Evolutionary conservation across 139 green algal genomes (phyloP).

Genomic region (Picochlorum sp.): DNA sequence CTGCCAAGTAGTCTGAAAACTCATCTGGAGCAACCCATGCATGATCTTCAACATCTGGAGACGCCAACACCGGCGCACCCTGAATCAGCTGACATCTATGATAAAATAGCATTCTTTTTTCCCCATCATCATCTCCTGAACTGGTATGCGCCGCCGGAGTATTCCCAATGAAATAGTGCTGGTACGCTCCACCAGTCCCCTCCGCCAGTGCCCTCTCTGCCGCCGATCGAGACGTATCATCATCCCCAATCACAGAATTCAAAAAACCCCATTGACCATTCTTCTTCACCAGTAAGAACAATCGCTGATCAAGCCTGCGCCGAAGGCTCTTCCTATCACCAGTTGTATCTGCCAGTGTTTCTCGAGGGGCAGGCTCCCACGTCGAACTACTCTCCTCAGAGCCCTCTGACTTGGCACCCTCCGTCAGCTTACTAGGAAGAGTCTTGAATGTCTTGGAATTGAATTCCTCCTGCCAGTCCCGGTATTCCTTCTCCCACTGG

Average conservation of each 20-base stretch:
- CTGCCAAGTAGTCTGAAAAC: conserved; percentile 26
- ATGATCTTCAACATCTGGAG: conserved; percentile 7
- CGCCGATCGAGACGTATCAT: conserved; percentile 31
- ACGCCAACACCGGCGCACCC: conserved; percentile 2
- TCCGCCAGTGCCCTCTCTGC: conserved; percentile 32
- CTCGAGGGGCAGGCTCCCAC: conserved; percentile 26
- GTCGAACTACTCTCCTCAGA: neutral
- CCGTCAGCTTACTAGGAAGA: conserved; percentile 14
- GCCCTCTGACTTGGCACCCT: neutral
- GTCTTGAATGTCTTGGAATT: conserved; percentile 5
- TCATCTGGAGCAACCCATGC: conserved; percentile 40
- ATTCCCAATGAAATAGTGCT: conserved; percentile 45
- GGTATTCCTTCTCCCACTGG: conserved; percentile 25
- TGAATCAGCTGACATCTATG: conserved; percentile 31
- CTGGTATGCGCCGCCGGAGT: conserved; percentile 22
- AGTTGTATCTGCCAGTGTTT: conserved; percentile 23
- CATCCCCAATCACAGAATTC: conserved; percentile 9
- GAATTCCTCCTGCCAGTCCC: conserved; percentile 10
- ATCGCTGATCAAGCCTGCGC: conserved; percentile 33
- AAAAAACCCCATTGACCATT: conserved; percentile 7
- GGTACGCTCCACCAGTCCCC: conserved; percentile 10
- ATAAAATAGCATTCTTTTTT: conserved; percentile 20
- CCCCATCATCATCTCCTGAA: neutral
- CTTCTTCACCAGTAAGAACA: conserved; percentile 37
- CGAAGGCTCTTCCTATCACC: conserved; percentile 19